Evolutionary conservation across 2,329 filamentous ascomycete genomes (phyloP).

Genomic region (Pezicula radicicola): DNA sequence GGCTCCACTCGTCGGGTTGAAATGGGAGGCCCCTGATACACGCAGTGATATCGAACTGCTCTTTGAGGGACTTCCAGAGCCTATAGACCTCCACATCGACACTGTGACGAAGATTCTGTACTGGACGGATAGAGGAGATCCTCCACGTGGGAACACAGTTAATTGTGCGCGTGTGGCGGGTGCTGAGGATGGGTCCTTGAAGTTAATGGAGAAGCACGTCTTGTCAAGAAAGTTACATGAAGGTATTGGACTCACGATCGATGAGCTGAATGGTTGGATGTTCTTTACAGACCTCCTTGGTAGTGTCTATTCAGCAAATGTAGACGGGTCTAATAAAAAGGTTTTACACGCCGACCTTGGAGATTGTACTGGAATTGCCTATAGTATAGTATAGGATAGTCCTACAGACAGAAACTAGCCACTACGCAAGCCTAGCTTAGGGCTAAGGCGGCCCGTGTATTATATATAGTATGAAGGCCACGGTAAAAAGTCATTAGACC

Average conservation of each 20-base stretch:
- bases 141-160: conserved; percentile 50
- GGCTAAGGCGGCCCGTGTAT: no score
- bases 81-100: conserved; percentile 56
- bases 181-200: neutral
- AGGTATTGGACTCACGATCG: conserved; percentile 42
- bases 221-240: conserved; percentile 38
- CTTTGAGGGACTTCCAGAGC: conserved; percentile 48
- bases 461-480: no score
- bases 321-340: conserved; percentile 24
- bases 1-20: conserved; percentile 37
- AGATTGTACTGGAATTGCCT: neutral
- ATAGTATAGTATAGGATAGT: neutral
- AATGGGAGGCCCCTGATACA: conserved; percentile 20
- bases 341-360: neutral
- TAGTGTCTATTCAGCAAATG: conserved; percentile 31
- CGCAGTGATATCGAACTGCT: conserved; percentile 14
- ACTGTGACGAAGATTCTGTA: conserved; percentile 42
- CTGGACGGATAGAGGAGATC: conserved; percentile 60
- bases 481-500: no score
- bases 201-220: conserved; percentile 12
- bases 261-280: conserved; percentile 30
- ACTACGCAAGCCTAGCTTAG: no score
- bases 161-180: conserved; percentile 32
- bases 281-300: conserved; percentile 40
- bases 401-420: no score